Conservation (phyloP, 495 filamentous ascomycete genomes). For the Diplogelasinospora grovesii region DNA sequence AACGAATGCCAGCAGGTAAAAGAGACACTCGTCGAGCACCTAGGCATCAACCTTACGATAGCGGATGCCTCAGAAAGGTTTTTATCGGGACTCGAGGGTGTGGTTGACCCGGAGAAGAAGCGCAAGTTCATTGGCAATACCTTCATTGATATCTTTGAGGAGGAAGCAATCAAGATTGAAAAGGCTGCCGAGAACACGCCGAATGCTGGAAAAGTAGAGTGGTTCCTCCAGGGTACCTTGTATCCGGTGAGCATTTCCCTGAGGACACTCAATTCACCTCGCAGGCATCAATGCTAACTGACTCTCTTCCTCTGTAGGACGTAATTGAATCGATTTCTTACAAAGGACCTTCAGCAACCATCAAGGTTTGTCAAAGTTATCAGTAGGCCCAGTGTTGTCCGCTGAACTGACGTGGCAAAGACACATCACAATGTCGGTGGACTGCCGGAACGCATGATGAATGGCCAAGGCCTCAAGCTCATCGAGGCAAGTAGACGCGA, state of each 20-base stretch:
- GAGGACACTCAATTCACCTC: no score
- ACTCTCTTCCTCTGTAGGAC: no score
- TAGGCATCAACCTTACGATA: constrained; percentile 88
- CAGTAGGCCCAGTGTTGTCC: not conserved
- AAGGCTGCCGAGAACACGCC: constrained; percentile 53
- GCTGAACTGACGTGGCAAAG: constrained; percentile 10
- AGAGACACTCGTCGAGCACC: constrained; percentile 62
- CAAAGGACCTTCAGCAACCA: constrained; percentile 9
- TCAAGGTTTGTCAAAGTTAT: no score
- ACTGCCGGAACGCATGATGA: constrained; percentile 22
- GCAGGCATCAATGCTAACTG: no score
- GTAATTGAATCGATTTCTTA: constrained; percentile 12
- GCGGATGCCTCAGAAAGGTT: constrained; percentile 75
- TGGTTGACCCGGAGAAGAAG: constrained; percentile 82
- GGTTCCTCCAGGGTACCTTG: constrained; percentile 22
- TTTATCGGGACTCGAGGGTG: constrained; percentile 64
- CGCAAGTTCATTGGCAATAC: constrained; percentile 74
- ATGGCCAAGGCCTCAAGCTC: constrained; percentile 23
- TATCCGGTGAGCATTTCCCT: no score
- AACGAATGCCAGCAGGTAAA: constrained; percentile 79
- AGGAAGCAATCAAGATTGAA: constrained; percentile 70
- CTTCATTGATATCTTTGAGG: constrained; percentile 83
- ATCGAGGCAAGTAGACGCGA: no score
- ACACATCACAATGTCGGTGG: constrained; percentile 73
- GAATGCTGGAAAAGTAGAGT: constrained; percentile 25